These are phyloP conservation scores for Colletotrichum sp. DNA, from an alignment of 2,329 filamentous ascomycete genomes.

Conservation along the genomic window DNA sequence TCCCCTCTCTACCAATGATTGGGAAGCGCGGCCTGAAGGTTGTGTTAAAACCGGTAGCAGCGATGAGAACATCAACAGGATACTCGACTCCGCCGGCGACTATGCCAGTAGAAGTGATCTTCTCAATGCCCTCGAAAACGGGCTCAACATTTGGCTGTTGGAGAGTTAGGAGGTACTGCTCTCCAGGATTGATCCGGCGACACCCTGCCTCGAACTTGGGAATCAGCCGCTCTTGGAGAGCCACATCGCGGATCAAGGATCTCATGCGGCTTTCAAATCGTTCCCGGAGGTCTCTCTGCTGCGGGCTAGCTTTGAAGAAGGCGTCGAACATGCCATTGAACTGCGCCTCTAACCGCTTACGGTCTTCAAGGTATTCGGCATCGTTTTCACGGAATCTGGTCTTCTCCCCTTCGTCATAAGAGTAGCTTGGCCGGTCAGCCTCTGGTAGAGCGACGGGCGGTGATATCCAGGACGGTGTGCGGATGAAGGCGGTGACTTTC, in stretches of 20 bases:
- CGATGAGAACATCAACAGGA: background rate
- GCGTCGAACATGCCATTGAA: background rate
- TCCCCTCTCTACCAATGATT: background rate
- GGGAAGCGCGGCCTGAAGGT: background rate
- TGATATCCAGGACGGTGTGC: background rate
- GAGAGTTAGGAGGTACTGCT: background rate
- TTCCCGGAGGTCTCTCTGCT: background rate
- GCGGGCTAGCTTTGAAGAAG: background rate
- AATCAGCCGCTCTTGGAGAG: background rate
- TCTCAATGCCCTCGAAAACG: background rate
- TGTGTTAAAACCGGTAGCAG: background rate
- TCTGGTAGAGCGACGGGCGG: background rate
- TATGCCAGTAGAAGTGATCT: background rate
- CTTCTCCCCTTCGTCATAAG: background rate
- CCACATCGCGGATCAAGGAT: background rate
- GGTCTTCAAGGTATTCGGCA: background rate
- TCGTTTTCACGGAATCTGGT: background rate
- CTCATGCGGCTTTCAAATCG: background rate
- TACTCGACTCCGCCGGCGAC: background rate
- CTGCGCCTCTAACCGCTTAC: background rate
- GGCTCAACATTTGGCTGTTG: background rate
- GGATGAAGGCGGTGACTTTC: background rate
- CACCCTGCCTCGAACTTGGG: background rate
- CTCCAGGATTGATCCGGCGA: background rate
- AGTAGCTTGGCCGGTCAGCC: background rate